Conservation (phyloP, 371 early-diverging fungal genomes). For the Enteropsectra breve region DNA sequence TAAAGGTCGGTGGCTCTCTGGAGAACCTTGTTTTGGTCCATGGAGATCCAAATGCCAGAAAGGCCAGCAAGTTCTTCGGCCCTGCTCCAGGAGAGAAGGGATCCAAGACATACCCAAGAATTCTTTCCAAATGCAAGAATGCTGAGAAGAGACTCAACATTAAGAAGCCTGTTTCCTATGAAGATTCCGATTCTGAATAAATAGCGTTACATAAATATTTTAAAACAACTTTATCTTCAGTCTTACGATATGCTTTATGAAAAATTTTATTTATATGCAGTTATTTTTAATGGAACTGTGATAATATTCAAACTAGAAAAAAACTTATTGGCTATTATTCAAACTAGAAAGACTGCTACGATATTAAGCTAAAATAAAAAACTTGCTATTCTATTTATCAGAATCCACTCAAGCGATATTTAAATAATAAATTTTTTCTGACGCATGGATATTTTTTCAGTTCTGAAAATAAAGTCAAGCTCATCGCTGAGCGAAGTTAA, state of each 20-base stretch:
- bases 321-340: too few relatives aligned
- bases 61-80: conserved; percentile 59
- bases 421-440: not conserved
- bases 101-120: conserved; percentile 57
- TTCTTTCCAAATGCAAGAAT: conserved; percentile 45
- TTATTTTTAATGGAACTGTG: too few relatives aligned
- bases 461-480: conserved; percentile 12
- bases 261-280: too few relatives aligned
- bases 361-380: too few relatives aligned
- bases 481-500: conserved; percentile 16
- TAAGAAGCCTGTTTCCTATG: conserved; percentile 31
- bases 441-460: conserved; percentile 22
- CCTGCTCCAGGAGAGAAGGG: conserved; percentile 56
- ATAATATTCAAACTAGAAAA: too few relatives aligned
- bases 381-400: too few relatives aligned
- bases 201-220: too few relatives aligned
- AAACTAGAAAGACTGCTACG: too few relatives aligned
- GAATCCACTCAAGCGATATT: too few relatives aligned
- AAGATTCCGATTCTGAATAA: not conserved
- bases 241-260: too few relatives aligned
- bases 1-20: conserved; percentile 46
- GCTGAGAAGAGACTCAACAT: conserved; percentile 49
- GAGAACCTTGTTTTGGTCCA: conserved; percentile 51
- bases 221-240: too few relatives aligned
- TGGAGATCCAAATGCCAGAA: conserved; percentile 48